Evolutionary conservation across 2,329 filamentous ascomycete species (phyloP).

Genomic region (Verticillium klebahnii): DNA sequence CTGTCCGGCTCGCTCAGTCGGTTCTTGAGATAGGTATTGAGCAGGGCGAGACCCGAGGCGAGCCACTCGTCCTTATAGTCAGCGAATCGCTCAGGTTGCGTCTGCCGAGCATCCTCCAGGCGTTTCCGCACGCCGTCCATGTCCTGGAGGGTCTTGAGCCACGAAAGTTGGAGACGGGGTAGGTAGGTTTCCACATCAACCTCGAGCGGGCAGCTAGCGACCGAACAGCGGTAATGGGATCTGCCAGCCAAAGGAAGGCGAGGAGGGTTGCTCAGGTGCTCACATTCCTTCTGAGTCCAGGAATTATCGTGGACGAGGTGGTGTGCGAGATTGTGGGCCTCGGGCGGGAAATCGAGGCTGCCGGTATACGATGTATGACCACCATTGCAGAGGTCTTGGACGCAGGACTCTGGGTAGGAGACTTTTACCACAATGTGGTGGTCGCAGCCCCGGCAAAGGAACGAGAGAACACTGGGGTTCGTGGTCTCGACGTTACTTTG

Average conservation of each 20-base stretch:
- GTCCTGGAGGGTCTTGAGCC: conserved; percentile 41
- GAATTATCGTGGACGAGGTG: conserved; percentile 7
- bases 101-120: conserved; percentile 30
- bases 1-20: conserved; percentile 29
- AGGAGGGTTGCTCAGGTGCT: not conserved
- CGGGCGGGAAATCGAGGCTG: conserved; percentile 1
- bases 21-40: conserved; percentile 49
- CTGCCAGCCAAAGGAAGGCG: conserved; percentile 17
- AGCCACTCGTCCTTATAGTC: conserved; percentile 35
- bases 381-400: conserved; percentile 22
- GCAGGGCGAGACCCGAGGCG: conserved; percentile 35
- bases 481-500: conserved; percentile 25
- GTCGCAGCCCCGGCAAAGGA: conserved; percentile 34
- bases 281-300: not conserved
- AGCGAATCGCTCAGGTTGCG: conserved; percentile 45
- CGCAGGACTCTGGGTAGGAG: conserved; percentile 24
- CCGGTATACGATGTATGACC: not conserved
- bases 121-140: conserved; percentile 35
- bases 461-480: conserved; percentile 23
- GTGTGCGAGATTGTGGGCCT: conserved; percentile 7
- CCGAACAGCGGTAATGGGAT: conserved; percentile 34
- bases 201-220: conserved; percentile 33
- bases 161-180: conserved; percentile 39
- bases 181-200: conserved; percentile 43
- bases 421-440: conserved; percentile 37